phyloP scores from a whole-genome alignment of 257 asterid genomes.

The Nicotiana benthamiana region DNA sequence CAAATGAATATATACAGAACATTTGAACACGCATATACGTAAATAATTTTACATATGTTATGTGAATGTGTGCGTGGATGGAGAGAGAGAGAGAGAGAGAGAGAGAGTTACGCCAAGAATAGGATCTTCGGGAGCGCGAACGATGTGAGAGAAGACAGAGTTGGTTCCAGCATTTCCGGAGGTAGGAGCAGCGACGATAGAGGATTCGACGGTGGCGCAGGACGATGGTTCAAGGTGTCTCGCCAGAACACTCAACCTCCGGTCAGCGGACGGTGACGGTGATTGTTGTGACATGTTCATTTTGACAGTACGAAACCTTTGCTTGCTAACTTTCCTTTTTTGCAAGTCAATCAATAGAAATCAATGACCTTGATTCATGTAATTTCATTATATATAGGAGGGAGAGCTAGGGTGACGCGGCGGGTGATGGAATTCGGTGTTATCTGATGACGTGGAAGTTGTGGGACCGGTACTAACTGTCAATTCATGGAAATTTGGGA shows the following conservation, averaged over 20 bases:
- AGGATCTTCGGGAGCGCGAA: constrained; percentile 91
- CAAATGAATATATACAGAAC: background rate
- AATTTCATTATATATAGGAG: no score
- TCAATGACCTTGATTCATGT: no score
- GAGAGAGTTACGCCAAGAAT: constrained; percentile 70
- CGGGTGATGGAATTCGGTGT: no score
- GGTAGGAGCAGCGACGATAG: constrained; percentile 54
- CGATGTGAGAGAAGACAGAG: constrained; percentile 65
- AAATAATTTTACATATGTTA: no score
- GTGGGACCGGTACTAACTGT: no score
- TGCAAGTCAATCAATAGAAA: no score
- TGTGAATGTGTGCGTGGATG: background rate
- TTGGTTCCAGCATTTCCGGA: constrained; percentile 24
- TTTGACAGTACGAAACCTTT: constrained; percentile 9
- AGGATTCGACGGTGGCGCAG: constrained; percentile 17
- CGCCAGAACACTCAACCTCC: constrained; percentile 52
- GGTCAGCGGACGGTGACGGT: constrained; percentile 39
- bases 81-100: background rate
- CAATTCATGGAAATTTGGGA: no score
- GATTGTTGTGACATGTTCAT: constrained; percentile 31
- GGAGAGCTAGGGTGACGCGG: no score
- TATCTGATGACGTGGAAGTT: no score
- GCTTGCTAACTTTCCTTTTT: background rate
- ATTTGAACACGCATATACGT: background rate
- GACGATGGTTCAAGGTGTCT: constrained; percentile 51